Evolutionary conservation across 1,284 basidiomycete genomes (phyloP), one percentile per base, ranked within the genome.

Genomic region (Coniophora puteana): DNA sequence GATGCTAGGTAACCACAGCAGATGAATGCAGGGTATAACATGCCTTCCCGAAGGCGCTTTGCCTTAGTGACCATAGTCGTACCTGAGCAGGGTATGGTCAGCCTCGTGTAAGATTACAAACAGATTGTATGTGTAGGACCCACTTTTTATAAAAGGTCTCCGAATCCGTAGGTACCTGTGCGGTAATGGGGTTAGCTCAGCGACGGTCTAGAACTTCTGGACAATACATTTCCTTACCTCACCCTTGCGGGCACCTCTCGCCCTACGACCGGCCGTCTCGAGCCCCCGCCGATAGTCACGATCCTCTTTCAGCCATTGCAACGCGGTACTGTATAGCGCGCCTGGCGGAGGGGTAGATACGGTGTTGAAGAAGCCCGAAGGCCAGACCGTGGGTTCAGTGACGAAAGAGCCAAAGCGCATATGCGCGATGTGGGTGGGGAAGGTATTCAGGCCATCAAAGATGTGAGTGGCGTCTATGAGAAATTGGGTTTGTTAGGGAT

Each of bases 141-240:
- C 60, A 92, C 88, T 93, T 93, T 55, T 74, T 81, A 63, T 93
- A 97, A 61, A 96, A 97, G 1, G 77, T 80, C 62, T 93, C 90
- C 5, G 89, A 89, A 57, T 94, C 87, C 12, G 76, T 75, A 5
- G 89, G 80, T 17, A 79, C 69, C 8, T 54, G 75, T 79, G 45
- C 32, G 36, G 25, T 35, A 36, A 18, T 32, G 33, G 51, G 27
- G 31, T 41, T 16, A 49, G 33, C 28, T 17, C 5, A 22, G 22
- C 32, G 23, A 21, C 8, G 16, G 14, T 17, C 13, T 32, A 16
- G n/a, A 36, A 27, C 17, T 10, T 42, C 29, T 26, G 23, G 36
- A 32, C 26, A 28, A 24, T 36, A 30, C 35, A 36, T 36, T 13
- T 14, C 65, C 73, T 49, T 51, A 84, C 86, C 56, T 83, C 67